Conservation (phyloP, 108 stramenopile genomes). For the Pinguiococcus pyrenoidosus region DNA sequence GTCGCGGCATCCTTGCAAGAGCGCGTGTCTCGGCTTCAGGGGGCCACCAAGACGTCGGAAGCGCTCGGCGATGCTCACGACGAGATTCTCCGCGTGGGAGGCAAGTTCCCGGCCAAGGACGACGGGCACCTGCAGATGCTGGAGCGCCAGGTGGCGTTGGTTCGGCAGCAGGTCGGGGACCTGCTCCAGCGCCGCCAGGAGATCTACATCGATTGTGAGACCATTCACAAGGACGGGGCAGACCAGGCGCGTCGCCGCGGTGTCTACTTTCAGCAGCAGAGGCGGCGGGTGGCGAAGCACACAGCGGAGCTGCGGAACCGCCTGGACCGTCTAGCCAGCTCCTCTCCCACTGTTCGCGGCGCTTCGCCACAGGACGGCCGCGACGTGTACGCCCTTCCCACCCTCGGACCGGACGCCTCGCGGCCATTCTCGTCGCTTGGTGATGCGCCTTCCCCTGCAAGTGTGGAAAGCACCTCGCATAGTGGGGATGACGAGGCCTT, state of each 20-base stretch:
- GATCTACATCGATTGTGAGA: background rate
- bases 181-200: background rate
- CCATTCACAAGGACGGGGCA: background rate
- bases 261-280: no score
- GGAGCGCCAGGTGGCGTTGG: slow-evolving; percentile 26
- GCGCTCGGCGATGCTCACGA: slow-evolving; percentile 2
- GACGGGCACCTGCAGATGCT: slow-evolving; percentile 17
- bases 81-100: slow-evolving; percentile 5
- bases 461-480: no score
- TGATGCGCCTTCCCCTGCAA: no score
- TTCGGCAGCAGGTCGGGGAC: slow-evolving; percentile 23
- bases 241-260: no score
- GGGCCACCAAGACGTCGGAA: slow-evolving; percentile 1
- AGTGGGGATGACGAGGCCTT: no score
- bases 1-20: slow-evolving; percentile 23
- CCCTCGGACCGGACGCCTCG: no score
- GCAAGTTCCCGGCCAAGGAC: slow-evolving; percentile 8
- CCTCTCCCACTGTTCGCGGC: no score
- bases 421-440: no score
- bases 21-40: slow-evolving; percentile 21
- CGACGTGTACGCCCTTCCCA: no score
- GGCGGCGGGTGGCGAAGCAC: background rate
- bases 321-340: no score
- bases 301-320: background rate
- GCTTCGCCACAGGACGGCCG: no score